A percentile compares a stretch with the other conserved stretches of the same genome.
phyloP scores from a whole-genome alignment of 129 eudicot species.

The Heracleum sosnowskyi region DNA sequence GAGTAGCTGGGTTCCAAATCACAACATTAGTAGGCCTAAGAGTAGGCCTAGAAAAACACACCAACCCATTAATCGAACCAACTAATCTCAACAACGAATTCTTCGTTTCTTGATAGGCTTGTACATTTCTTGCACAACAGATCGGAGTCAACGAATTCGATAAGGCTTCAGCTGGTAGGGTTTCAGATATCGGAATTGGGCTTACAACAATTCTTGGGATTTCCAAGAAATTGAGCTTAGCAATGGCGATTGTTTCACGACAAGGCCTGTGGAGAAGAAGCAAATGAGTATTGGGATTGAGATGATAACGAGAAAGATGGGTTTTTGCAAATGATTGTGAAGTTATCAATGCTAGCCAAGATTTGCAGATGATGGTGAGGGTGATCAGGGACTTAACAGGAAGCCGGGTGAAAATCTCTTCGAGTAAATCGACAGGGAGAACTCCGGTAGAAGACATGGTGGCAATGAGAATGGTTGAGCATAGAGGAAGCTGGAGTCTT shows the following conservation, averaged over 20 bases:
- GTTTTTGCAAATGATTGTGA: too few species aligned
- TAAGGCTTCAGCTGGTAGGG: not conserved
- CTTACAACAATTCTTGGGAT: not conserved
- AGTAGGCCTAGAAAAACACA: not conserved
- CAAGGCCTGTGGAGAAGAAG: not conserved
- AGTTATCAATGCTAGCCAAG: too few species aligned
- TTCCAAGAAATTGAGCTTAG: not conserved
- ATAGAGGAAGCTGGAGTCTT: too few species aligned
- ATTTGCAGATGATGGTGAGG: too few species aligned
- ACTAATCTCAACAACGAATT: not conserved
- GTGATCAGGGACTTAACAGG: too few species aligned
- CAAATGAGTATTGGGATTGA: too few species aligned
- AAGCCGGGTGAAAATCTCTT: too few species aligned
- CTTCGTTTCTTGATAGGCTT: not conserved
- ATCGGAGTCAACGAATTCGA: not conserved
- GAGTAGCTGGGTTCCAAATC: not conserved
- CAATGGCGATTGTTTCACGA: not conserved
- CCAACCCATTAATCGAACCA: constrained; percentile 5
- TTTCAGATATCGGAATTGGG: not conserved
- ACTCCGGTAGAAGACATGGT: too few species aligned
- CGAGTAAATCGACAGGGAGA: too few species aligned
- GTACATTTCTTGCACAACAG: not conserved
- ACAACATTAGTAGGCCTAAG: not conserved
- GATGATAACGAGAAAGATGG: too few species aligned
- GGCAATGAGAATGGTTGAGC: too few species aligned